phyloP scores from a whole-genome alignment of 2,329 filamentous ascomycete species.

The Fusarium ambrosium region DNA sequence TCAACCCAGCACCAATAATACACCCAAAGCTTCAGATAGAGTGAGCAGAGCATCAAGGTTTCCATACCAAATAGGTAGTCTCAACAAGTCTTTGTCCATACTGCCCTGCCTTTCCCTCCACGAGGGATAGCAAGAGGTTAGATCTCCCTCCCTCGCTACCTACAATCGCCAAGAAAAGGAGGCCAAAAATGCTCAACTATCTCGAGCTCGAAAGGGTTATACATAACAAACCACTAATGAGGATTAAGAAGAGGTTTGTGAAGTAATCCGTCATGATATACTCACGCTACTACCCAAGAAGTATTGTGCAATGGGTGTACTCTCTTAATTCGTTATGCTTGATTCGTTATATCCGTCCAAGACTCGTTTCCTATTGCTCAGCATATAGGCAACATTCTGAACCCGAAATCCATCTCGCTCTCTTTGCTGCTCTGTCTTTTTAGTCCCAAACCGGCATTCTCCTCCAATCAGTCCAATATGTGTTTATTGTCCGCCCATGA shows the following conservation, averaged over 20 bases:
- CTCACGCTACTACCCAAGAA: neutral
- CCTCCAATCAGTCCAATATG: slow-evolving; percentile 64
- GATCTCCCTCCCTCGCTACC: neutral
- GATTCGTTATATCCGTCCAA: neutral
- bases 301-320: neutral
- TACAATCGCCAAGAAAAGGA: neutral
- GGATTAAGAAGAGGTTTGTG: neutral
- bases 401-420: neutral
- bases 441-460: neutral
- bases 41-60: neutral
- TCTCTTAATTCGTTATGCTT: neutral
- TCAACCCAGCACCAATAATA: neutral
- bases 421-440: neutral
- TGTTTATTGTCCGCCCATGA: slow-evolving; percentile 73
- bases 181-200: neutral
- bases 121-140: neutral
- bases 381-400: neutral
- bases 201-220: neutral
- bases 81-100: neutral
- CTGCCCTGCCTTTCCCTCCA: neutral
- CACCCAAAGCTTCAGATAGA: neutral
- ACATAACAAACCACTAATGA: neutral
- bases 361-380: neutral
- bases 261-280: neutral
- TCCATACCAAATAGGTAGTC: neutral